These are phyloP conservation scores for Trichophyton equinum DNA, from an alignment of 2,329 filamentous ascomycete species.

Conservation along the genomic window DNA sequence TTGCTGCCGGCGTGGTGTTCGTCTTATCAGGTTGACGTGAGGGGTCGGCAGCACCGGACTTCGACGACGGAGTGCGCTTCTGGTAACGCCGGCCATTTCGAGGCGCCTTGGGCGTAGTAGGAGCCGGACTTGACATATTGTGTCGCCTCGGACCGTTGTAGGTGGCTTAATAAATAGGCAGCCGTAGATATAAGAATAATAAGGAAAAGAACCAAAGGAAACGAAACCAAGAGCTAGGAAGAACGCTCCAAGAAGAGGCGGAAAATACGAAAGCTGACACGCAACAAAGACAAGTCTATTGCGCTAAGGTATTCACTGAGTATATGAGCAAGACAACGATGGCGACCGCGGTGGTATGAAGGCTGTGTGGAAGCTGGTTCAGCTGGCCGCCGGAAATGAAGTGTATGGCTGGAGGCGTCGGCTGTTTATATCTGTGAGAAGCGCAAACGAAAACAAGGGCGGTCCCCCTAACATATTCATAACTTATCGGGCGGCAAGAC, in stretches of 20 bases:
- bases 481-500: background rate
- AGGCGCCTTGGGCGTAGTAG: conserved; percentile 28
- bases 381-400: background rate
- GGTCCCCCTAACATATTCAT: conserved; percentile 10
- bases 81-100: conserved; percentile 26
- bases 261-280: conserved; percentile 6
- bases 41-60: conserved; percentile 10
- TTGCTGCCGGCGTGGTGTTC: conserved; percentile 18
- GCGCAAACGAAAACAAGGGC: conserved; percentile 2
- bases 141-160: conserved; percentile 9
- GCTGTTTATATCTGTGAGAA: background rate
- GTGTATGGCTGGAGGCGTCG: background rate
- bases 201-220: conserved; percentile 19
- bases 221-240: conserved; percentile 1
- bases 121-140: conserved; percentile 36
- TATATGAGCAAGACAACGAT: background rate
- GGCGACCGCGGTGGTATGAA: background rate
- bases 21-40: conserved; percentile 22
- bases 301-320: background rate
- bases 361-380: background rate
- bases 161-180: conserved; percentile 41
- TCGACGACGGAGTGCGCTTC: conserved; percentile 27
- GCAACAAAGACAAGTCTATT: conserved; percentile 6
- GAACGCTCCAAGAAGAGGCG: conserved; percentile 11
- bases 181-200: conserved; percentile 25